Base-by-base conservation (phyloP, 2,329 filamentous ascomycete species). In the Atkinsonella hypoxylon region DNA sequence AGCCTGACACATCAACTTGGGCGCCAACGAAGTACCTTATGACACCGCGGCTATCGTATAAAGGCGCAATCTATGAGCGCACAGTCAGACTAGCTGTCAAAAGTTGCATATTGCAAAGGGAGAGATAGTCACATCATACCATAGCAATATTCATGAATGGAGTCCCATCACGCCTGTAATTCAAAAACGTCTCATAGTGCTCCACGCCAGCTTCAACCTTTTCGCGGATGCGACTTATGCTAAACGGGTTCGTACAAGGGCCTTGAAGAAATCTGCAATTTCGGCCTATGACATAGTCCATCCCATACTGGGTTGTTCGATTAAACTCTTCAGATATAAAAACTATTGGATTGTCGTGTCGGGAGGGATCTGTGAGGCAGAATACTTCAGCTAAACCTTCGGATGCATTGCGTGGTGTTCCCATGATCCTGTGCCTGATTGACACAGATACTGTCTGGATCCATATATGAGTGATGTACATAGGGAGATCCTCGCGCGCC, bases 261-360 rank as follows among this genome's bases (percentile, higher is more conserved):
- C 87, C 86, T 62, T 89, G 86, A 1, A 90, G 74, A 58, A 90
- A 89, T 8, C 86, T 79, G 58, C 86, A 89, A 55, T 90, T 90
- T 32, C 83, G 79, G 0, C 86, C 86, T 17, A 90, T 77, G 3
- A 82, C 78, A 61, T 89, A 87, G 51, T 74, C 54, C 2, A 57
- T 53, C 2, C 83, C 83, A 36, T 53, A 89, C 59, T 88, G 83
- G 1, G 83, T 88, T 3, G 82, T 85, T 36, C 77, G 74, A 56
- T 86, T 77, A 57, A 87, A 89, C 64, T 86, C 83, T 71, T 87
- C 82, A 0, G 83, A 87, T 15, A 83, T 82, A 65, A 89, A 87
- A 1, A 88, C 78, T 53, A 88, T 85, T 1, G 84, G 85, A 60
- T 88, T 87, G 55, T 87, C 85, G 3, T 74, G 70, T 51, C 83